Conservation (phyloP, 1,139 yeast genomes). For the Protomyces inundatus region DNA sequence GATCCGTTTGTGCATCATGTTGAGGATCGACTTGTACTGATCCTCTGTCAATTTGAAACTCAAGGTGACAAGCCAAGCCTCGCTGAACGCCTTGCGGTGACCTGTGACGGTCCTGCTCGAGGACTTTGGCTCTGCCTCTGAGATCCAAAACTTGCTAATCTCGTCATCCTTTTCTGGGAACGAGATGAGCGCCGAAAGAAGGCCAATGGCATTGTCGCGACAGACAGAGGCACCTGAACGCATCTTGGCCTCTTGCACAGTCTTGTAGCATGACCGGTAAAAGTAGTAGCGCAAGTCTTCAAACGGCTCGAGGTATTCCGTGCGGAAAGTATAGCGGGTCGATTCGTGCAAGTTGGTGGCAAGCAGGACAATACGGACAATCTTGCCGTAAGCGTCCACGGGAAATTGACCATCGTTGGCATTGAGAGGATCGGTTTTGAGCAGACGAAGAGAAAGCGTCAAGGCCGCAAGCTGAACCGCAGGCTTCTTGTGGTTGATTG, state of each 20-base stretch:
- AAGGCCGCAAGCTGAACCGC: constrained; percentile 57
- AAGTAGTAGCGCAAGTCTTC: constrained; percentile 39
- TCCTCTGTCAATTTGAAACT: constrained; percentile 45
- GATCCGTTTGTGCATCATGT: constrained; percentile 72
- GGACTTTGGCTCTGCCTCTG: constrained; percentile 22
- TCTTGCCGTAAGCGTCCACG: constrained; percentile 47
- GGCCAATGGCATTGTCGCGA: constrained; percentile 25
- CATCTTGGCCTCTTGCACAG: constrained; percentile 4
- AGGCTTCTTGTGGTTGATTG: constrained; percentile 39
- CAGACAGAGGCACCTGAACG: constrained; percentile 8
- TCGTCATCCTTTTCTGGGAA: constrained; percentile 26
- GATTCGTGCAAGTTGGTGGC: constrained; percentile 39
- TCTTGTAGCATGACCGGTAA: constrained; percentile 27
- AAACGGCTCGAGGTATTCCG: constrained; percentile 49
- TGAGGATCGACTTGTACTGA: constrained; percentile 66
- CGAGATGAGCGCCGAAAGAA: constrained; percentile 24
- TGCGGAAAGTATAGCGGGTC: constrained; percentile 57
- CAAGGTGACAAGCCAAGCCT: constrained; percentile 57
- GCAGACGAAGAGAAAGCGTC: constrained; percentile 57
- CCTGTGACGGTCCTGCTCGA: constrained; percentile 33
- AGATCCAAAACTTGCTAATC: constrained; percentile 27
- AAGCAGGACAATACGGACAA: constrained; percentile 48
- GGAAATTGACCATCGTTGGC: constrained; percentile 63
- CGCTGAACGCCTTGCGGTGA: constrained; percentile 65
- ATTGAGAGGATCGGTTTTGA: constrained; percentile 55